A percentile compares a stretch with the other conserved stretches of the same genome.
Conservation (phyloP, 345 rosid genomes). For the Garcia nutans region DNA sequence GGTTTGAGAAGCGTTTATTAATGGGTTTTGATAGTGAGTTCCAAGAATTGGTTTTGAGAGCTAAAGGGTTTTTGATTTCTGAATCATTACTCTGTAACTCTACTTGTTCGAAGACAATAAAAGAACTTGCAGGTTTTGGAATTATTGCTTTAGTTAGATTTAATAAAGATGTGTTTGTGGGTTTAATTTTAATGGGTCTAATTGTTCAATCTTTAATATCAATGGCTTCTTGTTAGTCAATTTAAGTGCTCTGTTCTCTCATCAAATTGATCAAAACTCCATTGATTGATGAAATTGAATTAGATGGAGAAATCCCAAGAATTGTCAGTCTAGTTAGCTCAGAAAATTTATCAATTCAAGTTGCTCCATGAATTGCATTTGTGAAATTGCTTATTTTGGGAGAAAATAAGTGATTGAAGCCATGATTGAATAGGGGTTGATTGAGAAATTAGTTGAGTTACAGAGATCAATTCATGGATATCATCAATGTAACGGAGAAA, state of each 20-base stretch:
- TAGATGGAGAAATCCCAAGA: constrained; percentile 38
- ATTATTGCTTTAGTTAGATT: constrained; percentile 44
- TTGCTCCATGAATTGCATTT: constrained; percentile 39
- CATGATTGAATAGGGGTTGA: constrained; percentile 39
- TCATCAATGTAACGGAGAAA: not conserved
- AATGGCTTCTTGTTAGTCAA: constrained; percentile 38
- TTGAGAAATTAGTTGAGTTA: constrained; percentile 44
- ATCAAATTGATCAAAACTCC: constrained; percentile 44
- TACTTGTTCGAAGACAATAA: constrained; percentile 23
- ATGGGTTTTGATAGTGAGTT: constrained; percentile 48
- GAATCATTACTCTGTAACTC: constrained; percentile 40
- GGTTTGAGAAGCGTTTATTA: constrained; percentile 41
- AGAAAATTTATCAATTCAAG: constrained; percentile 19
- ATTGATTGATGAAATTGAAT: constrained; percentile 51
- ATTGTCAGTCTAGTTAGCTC: constrained; percentile 37
- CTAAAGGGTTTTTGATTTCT: constrained; percentile 41
- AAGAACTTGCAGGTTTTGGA: constrained; percentile 34
- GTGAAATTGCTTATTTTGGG: constrained; percentile 45
- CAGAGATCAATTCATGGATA: constrained; percentile 36
- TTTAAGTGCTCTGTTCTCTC: constrained; percentile 38
- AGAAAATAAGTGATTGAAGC: constrained; percentile 51
- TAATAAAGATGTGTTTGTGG: constrained; percentile 58
- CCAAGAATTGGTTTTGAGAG: constrained; percentile 49
- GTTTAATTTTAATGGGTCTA: constrained; percentile 57
- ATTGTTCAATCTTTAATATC: constrained; percentile 41